These are phyloP conservation scores for Trametes coccinea DNA, from an alignment of 768 basidiomycete species.

Conservation along the genomic window DNA sequence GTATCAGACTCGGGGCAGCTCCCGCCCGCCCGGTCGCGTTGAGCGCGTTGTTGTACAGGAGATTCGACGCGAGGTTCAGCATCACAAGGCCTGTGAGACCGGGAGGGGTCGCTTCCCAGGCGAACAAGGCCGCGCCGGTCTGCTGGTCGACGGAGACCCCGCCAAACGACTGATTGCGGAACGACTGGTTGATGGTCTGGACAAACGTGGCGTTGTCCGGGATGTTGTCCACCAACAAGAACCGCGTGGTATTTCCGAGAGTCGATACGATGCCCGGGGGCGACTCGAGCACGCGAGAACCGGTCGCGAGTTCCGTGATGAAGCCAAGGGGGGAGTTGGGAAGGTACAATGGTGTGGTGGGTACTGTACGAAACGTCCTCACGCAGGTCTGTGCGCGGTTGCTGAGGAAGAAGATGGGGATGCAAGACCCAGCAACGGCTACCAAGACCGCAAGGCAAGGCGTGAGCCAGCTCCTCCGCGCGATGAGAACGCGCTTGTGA, in stretches of 20 bases:
- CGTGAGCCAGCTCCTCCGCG: conserved; percentile 68
- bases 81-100: conserved; percentile 58
- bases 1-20: conserved; percentile 51
- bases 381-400: conserved; percentile 54
- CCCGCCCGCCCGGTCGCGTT: conserved; percentile 46
- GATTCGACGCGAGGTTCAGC: conserved; percentile 68
- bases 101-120: conserved; percentile 70
- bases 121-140: conserved; percentile 54
- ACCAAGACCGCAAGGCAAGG: conserved; percentile 49
- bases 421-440: conserved; percentile 62
- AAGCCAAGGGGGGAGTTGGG: conserved; percentile 46
- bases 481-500: conserved; percentile 65
- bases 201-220: conserved; percentile 62
- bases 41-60: conserved; percentile 63
- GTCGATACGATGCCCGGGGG: conserved; percentile 53
- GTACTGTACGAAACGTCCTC: conserved; percentile 38
- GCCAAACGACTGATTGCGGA: conserved; percentile 58
- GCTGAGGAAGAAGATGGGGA: conserved; percentile 66
- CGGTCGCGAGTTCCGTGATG: conserved; percentile 33
- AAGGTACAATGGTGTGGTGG: conserved; percentile 52
- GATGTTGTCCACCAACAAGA: conserved; percentile 43
- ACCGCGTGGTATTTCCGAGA: conserved; percentile 44
- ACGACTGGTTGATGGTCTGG: conserved; percentile 49
- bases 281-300: conserved; percentile 44
- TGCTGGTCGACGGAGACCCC: conserved; percentile 63